Evolutionary conservation across 192 early-diverging fungal species (phyloP), one percentile per base, ranked within the genome.

Genomic region (Anaeromyces robustus): DNA sequence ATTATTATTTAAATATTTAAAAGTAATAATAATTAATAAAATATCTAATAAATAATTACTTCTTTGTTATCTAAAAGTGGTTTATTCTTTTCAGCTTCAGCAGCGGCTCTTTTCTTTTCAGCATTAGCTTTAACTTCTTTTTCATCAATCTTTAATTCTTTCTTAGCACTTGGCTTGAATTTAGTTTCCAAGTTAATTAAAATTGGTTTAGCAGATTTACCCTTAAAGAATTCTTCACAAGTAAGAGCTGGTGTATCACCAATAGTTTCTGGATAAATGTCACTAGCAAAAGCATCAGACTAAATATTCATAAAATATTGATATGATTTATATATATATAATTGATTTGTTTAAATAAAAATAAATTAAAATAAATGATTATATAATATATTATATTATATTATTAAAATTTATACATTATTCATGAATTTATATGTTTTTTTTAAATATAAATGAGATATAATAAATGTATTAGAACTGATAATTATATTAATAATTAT

Each of bases 241-340:
- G 94, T 92, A 77, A 99, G 83, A 0, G 96, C 88, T 14, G 98
- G 89, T 68, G 93, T 90, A 77, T 94, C 94, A 29, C 95, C 90
- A 68, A 89, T 82, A 16, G 93, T 91, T 30, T 94, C 93, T 52
- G 98, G 97, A 88, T 94, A 99, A 78, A 99, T 88, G 82, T 99
- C 98, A 29, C 92, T 83, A 88, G 98, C 97, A 92, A 99, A 99
- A 29, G 93, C 89, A 87, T 99, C 98, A 30, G 95, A 89, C 94
- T 97, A 88, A 30, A n/a, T n/a, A n/a, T n/a, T n/a, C n/a, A n/a
- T n/a, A n/a, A n/a, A n/a, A n/a, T n/a, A n/a, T n/a, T n/a, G n/a
- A n/a, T n/a, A n/a, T n/a, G n/a, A n/a, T n/a, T n/a, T n/a, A n/a
- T n/a, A n/a, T n/a, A n/a, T n/a, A n/a, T n/a, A n/a, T n/a, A n/a